These are phyloP conservation scores for Pichia membranifaciens DNA, from an alignment of 805 yeast species.

Conservation along the genomic window DNA sequence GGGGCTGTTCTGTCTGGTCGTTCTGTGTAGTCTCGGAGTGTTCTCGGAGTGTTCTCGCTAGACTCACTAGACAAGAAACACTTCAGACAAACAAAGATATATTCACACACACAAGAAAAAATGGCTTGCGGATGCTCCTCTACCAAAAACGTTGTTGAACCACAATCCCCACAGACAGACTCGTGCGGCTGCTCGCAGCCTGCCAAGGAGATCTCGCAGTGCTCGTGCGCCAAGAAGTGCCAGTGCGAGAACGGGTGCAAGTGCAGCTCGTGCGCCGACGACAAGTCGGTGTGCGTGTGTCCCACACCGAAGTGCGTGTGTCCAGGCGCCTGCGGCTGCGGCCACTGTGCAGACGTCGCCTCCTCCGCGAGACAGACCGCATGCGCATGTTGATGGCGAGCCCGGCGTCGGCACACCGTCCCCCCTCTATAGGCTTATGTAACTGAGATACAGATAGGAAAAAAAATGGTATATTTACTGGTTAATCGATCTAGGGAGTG, in stretches of 20 bases:
- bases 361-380: not conserved
- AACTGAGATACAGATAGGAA: too few species aligned
- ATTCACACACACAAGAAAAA: not conserved
- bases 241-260: slow-evolving; percentile 11
- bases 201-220: not conserved
- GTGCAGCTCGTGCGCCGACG: slow-evolving; percentile 10
- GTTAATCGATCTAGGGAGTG: too few species aligned
- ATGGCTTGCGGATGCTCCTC: not conserved
- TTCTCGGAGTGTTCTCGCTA: too few species aligned
- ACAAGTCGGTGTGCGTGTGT: slow-evolving; percentile 8
- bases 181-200: not conserved
- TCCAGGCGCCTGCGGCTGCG: slow-evolving; percentile 9
- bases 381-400: not conserved
- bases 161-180: too few species aligned
- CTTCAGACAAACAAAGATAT: not conserved
- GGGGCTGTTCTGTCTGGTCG: too few species aligned
- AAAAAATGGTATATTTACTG: not conserved
- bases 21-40: too few species aligned
- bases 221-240: slow-evolving; percentile 11
- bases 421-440: too few species aligned
- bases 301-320: slow-evolving; percentile 11
- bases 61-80: too few species aligned
- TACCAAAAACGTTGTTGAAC: not conserved
- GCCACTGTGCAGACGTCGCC: slow-evolving; percentile 1
- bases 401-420: too few species aligned